These are phyloP conservation scores for Hawksworthiomyces lignivorus DNA, from an alignment of 2,329 filamentous ascomycete species.

Conservation along the genomic window DNA sequence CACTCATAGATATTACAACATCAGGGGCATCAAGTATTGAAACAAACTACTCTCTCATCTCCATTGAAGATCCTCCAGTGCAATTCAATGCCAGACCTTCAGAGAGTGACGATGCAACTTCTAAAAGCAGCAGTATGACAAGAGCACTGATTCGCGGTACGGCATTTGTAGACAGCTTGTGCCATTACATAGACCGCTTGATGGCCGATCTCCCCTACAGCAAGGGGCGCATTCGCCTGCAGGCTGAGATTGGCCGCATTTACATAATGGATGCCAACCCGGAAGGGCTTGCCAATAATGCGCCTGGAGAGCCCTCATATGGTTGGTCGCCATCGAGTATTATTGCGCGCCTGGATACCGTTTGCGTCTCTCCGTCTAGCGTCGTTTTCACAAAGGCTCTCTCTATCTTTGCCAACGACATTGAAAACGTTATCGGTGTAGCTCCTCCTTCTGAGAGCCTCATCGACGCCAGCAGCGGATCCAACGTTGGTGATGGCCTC, in stretches of 20 bases:
- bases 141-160: constrained; percentile 6
- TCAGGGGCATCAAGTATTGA: too few species aligned
- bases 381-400: constrained; percentile 23
- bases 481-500: not conserved
- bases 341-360: constrained; percentile 11
- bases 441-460: too few species aligned
- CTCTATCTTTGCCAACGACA: constrained; percentile 18
- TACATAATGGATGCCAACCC: constrained; percentile 16
- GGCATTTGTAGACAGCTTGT: constrained; percentile 6
- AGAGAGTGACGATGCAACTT: too few species aligned
- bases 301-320: constrained; percentile 9
- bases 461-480: not conserved
- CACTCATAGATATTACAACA: too few species aligned
- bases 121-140: not conserved
- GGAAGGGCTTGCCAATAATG: constrained; percentile 19
- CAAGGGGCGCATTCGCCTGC: constrained; percentile 17
- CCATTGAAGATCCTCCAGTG: too few species aligned
- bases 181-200: constrained; percentile 9
- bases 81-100: too few species aligned
- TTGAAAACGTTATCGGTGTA: constrained; percentile 5
- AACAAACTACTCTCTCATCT: too few species aligned
- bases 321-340: constrained; percentile 19
- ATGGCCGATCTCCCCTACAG: constrained; percentile 15
- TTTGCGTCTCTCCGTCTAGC: constrained; percentile 9
- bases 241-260: constrained; percentile 22